Percentiles rank a stretch among this genome's conserved stretches.
Conservation (phyloP, 1,284 basidiomycete genomes). For the Sporisorium scitamineum region DNA sequence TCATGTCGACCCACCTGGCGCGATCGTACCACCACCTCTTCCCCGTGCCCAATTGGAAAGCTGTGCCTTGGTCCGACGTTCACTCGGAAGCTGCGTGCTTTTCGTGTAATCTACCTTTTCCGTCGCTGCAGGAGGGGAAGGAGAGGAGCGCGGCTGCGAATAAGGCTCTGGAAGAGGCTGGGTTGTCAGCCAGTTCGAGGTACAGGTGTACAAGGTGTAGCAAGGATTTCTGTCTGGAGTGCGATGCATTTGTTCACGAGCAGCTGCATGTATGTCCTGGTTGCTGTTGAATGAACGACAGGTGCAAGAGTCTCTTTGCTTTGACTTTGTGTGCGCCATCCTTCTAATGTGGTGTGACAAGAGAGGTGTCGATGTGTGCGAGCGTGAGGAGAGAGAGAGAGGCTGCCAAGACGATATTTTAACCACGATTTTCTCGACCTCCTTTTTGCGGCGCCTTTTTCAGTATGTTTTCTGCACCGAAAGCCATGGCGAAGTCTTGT, state of each 20-base stretch:
- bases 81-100: slow-evolving; percentile 33
- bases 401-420: no score
- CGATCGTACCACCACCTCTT: slow-evolving; percentile 94
- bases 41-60: slow-evolving; percentile 83
- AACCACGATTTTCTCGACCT: no score
- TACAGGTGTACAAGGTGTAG: slow-evolving; percentile 61
- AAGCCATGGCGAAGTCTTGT: no score
- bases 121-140: slow-evolving; percentile 12
- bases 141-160: slow-evolving; percentile 20
- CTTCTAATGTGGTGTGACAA: no score
- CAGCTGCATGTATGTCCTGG: slow-evolving; percentile 66
- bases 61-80: slow-evolving; percentile 71
- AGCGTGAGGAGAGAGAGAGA: no score
- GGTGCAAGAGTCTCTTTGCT: background rate
- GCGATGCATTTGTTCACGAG: slow-evolving; percentile 67
- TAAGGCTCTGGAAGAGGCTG: slow-evolving; percentile 35
- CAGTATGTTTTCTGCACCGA: no score
- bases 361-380: no score
- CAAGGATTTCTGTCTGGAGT: slow-evolving; percentile 66
- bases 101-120: slow-evolving; percentile 53
- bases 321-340: no score
- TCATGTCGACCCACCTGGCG: slow-evolving; percentile 95
- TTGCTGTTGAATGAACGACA: slow-evolving; percentile 43
- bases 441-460: no score
- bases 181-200: slow-evolving; percentile 56